Evolutionary conservation across 305 asterid species (phyloP).

Genomic region (Fraxinus greggii): DNA sequence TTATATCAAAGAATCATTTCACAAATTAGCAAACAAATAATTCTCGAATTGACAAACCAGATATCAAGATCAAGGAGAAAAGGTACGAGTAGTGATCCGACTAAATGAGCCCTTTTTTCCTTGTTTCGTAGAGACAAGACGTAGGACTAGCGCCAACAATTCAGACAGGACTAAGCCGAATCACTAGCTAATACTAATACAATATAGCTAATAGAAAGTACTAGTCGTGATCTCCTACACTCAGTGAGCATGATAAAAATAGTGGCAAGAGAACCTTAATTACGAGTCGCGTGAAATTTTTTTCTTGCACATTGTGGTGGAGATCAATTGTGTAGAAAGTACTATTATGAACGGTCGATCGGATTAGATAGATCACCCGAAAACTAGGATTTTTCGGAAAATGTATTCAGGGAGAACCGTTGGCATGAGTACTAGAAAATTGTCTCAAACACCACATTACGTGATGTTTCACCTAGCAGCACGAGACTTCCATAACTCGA

Average conservation of each 20-base stretch:
- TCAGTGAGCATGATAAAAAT: no score
- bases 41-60: background rate
- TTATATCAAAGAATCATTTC: background rate
- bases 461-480: background rate
- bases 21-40: background rate
- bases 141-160: background rate
- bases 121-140: background rate
- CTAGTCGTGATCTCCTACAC: background rate
- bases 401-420: background rate
- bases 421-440: background rate
- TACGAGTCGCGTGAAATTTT: no score
- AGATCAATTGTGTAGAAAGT: background rate
- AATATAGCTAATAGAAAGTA: background rate
- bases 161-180: background rate
- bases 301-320: no score
- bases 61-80: background rate
- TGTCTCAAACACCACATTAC: background rate
- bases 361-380: background rate
- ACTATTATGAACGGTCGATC: background rate
- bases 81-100: background rate
- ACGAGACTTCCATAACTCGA: background rate
- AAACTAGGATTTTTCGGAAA: background rate
- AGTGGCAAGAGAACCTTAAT: no score
- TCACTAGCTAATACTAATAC: no score
- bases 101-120: background rate